Conservation (phyloP, 2,329 filamentous ascomycete species). For the Scedosporium dehoogii region DNA sequence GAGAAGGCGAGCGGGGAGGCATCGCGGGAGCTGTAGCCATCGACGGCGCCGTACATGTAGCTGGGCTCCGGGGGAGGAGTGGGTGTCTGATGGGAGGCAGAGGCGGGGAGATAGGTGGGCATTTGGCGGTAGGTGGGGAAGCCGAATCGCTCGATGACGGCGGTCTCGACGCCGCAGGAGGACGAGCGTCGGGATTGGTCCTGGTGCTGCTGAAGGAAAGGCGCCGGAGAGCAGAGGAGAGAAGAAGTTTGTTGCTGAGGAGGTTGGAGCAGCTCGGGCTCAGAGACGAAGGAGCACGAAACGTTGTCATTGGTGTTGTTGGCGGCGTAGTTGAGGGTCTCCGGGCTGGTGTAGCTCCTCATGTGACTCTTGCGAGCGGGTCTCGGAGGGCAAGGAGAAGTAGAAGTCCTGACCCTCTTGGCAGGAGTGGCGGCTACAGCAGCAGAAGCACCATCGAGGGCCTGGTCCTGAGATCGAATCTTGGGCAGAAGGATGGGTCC, state of each 20-base stretch:
- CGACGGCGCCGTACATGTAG: neutral
- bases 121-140: conserved; percentile 80
- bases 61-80: conserved; percentile 9
- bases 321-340: conserved; percentile 35
- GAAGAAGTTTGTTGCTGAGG: conserved; percentile 23
- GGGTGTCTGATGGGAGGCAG: conserved; percentile 13
- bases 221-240: conserved; percentile 53
- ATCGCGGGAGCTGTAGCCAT: conserved; percentile 13
- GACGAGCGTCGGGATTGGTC: conserved; percentile 48
- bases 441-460: conserved; percentile 46
- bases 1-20: conserved; percentile 23
- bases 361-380: conserved; percentile 36
- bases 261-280: conserved; percentile 15
- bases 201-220: conserved; percentile 36
- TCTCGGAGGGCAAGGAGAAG: conserved; percentile 25
- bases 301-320: too few relatives aligned
- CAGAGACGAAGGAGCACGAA: conserved; percentile 8
- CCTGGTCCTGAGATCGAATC: conserved; percentile 76
- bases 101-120: conserved; percentile 39
- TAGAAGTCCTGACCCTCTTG: conserved; percentile 49
- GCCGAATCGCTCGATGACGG: conserved; percentile 58
- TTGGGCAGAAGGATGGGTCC: conserved; percentile 75
- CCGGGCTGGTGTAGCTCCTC: conserved; percentile 53
- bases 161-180: conserved; percentile 57
- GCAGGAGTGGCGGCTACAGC: conserved; percentile 25